Evolutionary conservation across 2,329 filamentous ascomycete species (phyloP).

Genomic region (Dryadomyces quercivorus): DNA sequence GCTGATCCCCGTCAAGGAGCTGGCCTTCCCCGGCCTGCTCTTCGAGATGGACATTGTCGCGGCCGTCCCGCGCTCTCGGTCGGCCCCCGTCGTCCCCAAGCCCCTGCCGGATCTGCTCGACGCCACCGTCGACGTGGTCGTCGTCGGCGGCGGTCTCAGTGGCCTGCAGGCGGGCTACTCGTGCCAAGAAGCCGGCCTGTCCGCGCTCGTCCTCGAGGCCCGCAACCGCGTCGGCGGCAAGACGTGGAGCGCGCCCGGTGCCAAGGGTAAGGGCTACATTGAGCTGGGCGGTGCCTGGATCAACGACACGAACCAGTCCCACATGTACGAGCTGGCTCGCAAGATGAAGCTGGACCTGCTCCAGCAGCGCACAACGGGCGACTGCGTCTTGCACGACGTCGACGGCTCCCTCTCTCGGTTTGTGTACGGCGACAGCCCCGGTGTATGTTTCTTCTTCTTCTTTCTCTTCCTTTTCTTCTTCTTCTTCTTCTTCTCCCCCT

Average conservation of each 20-base stretch:
- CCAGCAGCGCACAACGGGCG: constrained; percentile 7
- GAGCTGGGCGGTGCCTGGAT: constrained; percentile 11
- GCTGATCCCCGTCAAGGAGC: constrained; percentile 5
- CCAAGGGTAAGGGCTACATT: neutral
- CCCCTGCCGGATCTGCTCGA: neutral
- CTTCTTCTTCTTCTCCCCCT: too few relatives aligned
- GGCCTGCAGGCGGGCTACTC: constrained; percentile 7
- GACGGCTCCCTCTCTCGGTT: constrained; percentile 5
- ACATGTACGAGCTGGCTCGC: constrained; percentile 3
- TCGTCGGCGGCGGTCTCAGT: constrained; percentile 8
- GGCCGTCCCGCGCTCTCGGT: neutral
- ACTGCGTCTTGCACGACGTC: constrained; percentile 6
- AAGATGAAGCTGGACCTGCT: constrained; percentile 2
- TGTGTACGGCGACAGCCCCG: constrained; percentile 3
- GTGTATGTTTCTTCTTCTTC: neutral
- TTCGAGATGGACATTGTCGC: constrained; percentile 10
- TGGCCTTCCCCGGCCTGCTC: constrained; percentile 5
- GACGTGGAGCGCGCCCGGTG: constrained; percentile 20
- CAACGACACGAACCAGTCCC: constrained; percentile 11
- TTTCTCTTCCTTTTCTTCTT: neutral
- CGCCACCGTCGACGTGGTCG: constrained; percentile 6
- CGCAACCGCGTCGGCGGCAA: constrained; percentile 39
- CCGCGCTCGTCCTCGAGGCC: constrained; percentile 34
- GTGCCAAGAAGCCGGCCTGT: constrained; percentile 8
- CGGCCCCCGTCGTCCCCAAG: neutral